These are phyloP conservation scores for Piromyces sp. DNA, from an alignment of 192 early-diverging fungal species.

Conservation along the genomic window DNA sequence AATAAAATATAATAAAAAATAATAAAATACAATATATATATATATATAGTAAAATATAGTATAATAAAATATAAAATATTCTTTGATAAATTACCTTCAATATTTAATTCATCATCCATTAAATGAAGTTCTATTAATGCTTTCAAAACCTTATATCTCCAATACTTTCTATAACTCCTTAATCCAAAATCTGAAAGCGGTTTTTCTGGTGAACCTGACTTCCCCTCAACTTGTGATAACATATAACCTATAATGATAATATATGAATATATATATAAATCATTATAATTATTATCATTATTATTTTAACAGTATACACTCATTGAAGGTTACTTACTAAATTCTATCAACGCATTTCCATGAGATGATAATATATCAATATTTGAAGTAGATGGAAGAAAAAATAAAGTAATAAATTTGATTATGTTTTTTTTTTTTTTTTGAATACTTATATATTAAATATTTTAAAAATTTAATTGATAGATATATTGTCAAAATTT, in stretches of 20 bases:
- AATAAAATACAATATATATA: too few species aligned
- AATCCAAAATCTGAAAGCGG: constrained; percentile 73
- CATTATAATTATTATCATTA: background rate
- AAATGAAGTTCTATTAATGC: constrained; percentile 2
- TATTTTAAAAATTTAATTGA: background rate
- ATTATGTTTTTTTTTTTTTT: background rate
- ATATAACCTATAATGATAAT: constrained; percentile 43
- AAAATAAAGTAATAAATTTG: constrained; percentile 40
- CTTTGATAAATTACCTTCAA: background rate
- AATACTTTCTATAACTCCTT: constrained; percentile 63
- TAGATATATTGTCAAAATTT: constrained; percentile 90
- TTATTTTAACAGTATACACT: background rate
- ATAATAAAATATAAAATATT: too few species aligned
- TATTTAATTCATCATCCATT: background rate
- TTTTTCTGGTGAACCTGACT: constrained; percentile 69
- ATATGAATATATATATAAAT: background rate
- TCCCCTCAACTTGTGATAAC: constrained; percentile 46
- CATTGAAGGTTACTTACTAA: constrained; percentile 41
- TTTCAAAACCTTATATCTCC: constrained; percentile 52
- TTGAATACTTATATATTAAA: background rate
- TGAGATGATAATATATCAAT: constrained; percentile 52
- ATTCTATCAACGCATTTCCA: constrained; percentile 73
- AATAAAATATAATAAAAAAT: too few species aligned
- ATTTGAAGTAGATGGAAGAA: constrained; percentile 78
- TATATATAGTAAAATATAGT: too few species aligned